A percentile compares a stretch with the other conserved stretches of the same genome.
phyloP scores from a whole-genome alignment of 139 green algal genomes.

The Chlamydomonas urium region DNA sequence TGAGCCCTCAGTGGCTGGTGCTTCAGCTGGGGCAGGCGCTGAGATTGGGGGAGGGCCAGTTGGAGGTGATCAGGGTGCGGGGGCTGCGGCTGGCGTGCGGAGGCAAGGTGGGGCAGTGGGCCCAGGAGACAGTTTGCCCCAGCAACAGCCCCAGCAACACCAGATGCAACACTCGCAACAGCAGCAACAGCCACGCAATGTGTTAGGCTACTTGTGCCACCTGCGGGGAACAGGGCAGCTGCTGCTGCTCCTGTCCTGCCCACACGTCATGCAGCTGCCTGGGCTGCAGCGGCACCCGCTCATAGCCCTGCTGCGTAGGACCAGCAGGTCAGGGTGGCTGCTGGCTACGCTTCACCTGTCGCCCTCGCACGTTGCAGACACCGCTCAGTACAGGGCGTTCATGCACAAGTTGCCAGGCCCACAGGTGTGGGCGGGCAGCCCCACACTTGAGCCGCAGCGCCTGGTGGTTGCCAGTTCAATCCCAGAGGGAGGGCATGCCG shows the following conservation, averaged over 20 bases:
- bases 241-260: constrained; percentile 6
- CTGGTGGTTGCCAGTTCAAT: too few species aligned
- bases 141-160: not conserved
- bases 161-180: not conserved
- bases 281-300: not conserved
- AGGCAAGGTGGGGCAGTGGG: not conserved
- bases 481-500: too few species aligned
- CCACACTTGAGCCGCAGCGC: not conserved
- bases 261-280: constrained; percentile 2
- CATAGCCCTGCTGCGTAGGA: not conserved
- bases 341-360: not conserved
- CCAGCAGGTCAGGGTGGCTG: not conserved
- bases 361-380: not conserved
- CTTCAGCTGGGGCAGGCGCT: too few species aligned
- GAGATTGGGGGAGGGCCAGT: not conserved
- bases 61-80: not conserved
- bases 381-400: not conserved
- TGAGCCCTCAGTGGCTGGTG: too few species aligned
- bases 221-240: not conserved
- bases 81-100: not conserved
- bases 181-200: not conserved
- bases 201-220: not conserved
- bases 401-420: not conserved
- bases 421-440: not conserved
- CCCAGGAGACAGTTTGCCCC: not conserved